Evolutionary conservation across 2,329 filamentous ascomycete species (phyloP), one percentile per base, ranked within the genome.

Genomic region (Sphaerulina vaccinii): DNA sequence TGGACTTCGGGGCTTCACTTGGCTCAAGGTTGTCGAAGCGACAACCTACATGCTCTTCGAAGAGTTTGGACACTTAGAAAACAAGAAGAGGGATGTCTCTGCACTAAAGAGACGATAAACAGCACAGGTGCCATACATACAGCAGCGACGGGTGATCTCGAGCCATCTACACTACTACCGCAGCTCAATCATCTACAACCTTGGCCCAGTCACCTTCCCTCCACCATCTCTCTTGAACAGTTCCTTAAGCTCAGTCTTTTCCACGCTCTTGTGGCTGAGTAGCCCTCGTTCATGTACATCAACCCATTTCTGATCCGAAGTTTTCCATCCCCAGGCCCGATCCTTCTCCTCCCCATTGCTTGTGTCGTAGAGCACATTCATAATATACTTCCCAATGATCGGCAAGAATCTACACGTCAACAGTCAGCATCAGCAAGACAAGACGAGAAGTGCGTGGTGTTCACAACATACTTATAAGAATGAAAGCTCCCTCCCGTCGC

Each of bases 401-500:
- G 82, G 82, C 21, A 86, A 70, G 62, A 87, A 65, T 65, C 86
- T 85, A 79, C 10, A 7, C 13, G 8, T 10, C 18, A 11, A 29
- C 48, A 24, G 54, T 49, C 23, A 43, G 16, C 22, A 2, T 29
- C 6, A 11, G 5, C 27, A 24, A 32, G 0, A 35, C 1, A 23
- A 15, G 18, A 13, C n/a, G n/a, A n/a, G n/a, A n/a, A n/a, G n/a
- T n/a, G n/a, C n/a, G n/a, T n/a, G n/a, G n/a, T n/a, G n/a, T n/a
- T n/a, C n/a, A n/a, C 15, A 13, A 52, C 56, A 32, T 19, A 56
- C 59, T 61, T 61, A 24, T 61, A 61, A 23, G 79, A 78, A 62
- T 86, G 83, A 56, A 85, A 83, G 10, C 81, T 84, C 1, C 83
- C 83, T 10, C 80, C 82, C 0, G 79, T 79, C 0, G 82, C 83